A percentile compares a stretch with the other conserved stretches of the same genome.
These are phyloP conservation scores for Aspergillus niger DNA, from an alignment of 2,329 filamentous ascomycete species.

Conservation along the genomic window DNA sequence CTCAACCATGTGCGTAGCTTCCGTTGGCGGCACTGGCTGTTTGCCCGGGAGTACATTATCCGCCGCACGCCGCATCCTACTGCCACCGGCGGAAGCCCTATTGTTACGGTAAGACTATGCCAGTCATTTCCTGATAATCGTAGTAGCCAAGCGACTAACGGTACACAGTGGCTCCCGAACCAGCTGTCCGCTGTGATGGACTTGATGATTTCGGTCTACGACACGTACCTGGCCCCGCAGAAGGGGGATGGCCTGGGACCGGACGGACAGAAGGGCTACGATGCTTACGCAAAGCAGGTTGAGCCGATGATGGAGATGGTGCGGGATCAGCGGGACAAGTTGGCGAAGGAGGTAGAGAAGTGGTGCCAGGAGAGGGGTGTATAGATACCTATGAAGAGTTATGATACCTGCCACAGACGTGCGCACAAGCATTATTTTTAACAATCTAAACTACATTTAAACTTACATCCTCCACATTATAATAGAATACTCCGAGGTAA, in stretches of 20 bases:
- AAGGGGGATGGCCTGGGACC: constrained; percentile 23
- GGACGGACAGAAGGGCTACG: constrained; percentile 6
- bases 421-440: background rate
- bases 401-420: background rate
- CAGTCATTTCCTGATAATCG: background rate
- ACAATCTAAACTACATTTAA: too few species aligned
- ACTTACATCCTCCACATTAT: background rate
- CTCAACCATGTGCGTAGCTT: constrained; percentile 53
- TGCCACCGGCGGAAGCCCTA: constrained; percentile 52
- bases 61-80: constrained; percentile 49
- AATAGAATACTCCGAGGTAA: background rate
- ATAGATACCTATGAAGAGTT: constrained; percentile 14
- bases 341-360: constrained; percentile 45
- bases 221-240: constrained; percentile 39
- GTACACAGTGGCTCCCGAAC: constrained; percentile 48
- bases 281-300: constrained; percentile 37
- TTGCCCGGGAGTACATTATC: constrained; percentile 53
- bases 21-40: constrained; percentile 54
- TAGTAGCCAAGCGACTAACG: background rate
- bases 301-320: constrained; percentile 43
- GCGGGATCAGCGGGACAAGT: constrained; percentile 35
- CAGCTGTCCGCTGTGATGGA: constrained; percentile 53
- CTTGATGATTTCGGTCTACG: constrained; percentile 49
- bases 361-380: constrained; percentile 51
- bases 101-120: constrained; percentile 44